These are phyloP conservation scores for Achlya hypogyna DNA, from an alignment of 352 stramenopile species.

Conservation along the genomic window DNA sequence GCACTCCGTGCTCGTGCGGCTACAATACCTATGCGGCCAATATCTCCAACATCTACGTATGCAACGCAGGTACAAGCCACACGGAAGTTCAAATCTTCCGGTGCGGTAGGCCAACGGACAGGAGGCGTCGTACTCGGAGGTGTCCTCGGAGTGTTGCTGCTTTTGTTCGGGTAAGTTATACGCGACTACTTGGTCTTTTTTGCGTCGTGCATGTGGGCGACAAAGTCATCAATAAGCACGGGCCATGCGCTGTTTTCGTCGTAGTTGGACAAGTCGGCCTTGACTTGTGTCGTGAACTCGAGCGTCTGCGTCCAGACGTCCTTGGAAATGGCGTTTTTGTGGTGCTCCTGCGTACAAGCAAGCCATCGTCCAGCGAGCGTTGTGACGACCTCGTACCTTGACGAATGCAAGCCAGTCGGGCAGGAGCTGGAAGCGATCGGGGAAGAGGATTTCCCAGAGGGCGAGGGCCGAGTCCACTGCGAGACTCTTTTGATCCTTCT, in stretches of 20 bases:
- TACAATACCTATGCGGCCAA: conserved; percentile 21
- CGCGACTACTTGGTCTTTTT: background rate
- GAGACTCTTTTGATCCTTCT: conserved; percentile 74
- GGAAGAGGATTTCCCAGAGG: conserved; percentile 68
- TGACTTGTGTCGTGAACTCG: conserved; percentile 70
- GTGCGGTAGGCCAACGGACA: no score
- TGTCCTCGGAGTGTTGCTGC: background rate
- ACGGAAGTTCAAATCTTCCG: background rate
- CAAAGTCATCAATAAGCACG: conserved; percentile 80
- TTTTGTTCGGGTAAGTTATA: background rate
- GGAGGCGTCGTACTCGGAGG: background rate
- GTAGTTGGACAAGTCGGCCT: conserved; percentile 68
- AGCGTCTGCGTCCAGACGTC: conserved; percentile 81
- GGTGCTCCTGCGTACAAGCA: conserved; percentile 32
- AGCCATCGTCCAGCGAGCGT: background rate
- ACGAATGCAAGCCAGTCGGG: conserved; percentile 66
- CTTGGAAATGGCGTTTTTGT: conserved; percentile 70
- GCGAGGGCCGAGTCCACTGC: conserved; percentile 54
- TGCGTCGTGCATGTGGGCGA: conserved; percentile 44
- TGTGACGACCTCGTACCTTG: background rate
- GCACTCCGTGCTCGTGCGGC: conserved; percentile 39
- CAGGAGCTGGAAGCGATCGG: conserved; percentile 48
- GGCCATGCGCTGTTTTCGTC: conserved; percentile 82
- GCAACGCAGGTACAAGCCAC: conserved; percentile 13
- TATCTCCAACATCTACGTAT: conserved; percentile 45